Percentiles rank a stretch among this genome's conserved stretches.
These are phyloP conservation scores for Pilaira anomala DNA, from an alignment of 192 early-diverging fungal species.

Conservation along the genomic window DNA sequence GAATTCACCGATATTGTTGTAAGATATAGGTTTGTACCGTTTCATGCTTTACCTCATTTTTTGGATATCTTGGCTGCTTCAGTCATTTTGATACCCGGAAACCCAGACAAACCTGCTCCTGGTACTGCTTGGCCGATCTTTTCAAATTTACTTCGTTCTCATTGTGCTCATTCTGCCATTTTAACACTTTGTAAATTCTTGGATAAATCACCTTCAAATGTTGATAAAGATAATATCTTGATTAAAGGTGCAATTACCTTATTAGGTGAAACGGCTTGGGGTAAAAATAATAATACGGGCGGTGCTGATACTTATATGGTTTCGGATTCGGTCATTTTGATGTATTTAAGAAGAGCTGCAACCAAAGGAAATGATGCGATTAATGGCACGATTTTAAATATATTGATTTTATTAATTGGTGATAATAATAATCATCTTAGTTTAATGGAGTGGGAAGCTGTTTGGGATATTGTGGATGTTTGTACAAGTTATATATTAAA, in stretches of 20 bases:
- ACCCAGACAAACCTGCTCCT: neutral
- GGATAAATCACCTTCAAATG: slow-evolving; percentile 14
- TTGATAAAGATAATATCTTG: slow-evolving; percentile 14
- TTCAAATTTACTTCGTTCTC: slow-evolving; percentile 59
- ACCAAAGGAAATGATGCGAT: slow-evolving; percentile 11
- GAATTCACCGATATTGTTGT: slow-evolving; percentile 55
- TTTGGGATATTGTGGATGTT: slow-evolving; percentile 34
- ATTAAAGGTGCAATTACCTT: slow-evolving; percentile 57
- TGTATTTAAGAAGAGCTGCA: slow-evolving; percentile 29
- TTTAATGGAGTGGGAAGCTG: slow-evolving; percentile 34
- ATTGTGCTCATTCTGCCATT: slow-evolving; percentile 57
- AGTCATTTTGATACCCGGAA: slow-evolving; percentile 18
- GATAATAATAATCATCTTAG: slow-evolving; percentile 18
- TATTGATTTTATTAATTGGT: slow-evolving; percentile 16
- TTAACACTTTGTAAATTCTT: slow-evolving; percentile 54
- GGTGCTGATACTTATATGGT: slow-evolving; percentile 25
- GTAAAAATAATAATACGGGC: slow-evolving; percentile 9
- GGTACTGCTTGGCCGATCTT: slow-evolving; percentile 58
- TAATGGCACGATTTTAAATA: slow-evolving; percentile 22
- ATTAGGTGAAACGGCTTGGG: slow-evolving; percentile 57
- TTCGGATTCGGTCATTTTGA: slow-evolving; percentile 28
- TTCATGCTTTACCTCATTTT: slow-evolving; percentile 42
- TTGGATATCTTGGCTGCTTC: slow-evolving; percentile 51
- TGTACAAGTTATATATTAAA: neutral
- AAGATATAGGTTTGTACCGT: slow-evolving; percentile 52